Conservation (phyloP, 768 basidiomycete species). For the Pseudohyphozyma bogoriensis region DNA sequence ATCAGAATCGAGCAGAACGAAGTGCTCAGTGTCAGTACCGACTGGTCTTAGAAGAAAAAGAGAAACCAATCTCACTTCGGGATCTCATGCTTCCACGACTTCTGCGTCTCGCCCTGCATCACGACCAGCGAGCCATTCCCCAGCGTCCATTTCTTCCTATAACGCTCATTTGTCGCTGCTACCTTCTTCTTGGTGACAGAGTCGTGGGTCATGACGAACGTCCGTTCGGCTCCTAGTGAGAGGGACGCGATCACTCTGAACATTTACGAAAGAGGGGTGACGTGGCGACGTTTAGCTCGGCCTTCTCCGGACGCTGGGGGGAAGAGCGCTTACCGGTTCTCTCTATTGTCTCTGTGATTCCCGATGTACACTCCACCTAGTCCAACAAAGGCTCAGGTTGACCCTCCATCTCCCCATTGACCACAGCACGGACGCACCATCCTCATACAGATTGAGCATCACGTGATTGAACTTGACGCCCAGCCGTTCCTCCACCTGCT, state of each 20-base stretch:
- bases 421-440: conserved; percentile 39
- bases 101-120: conserved; percentile 44
- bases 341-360: conserved; percentile 36
- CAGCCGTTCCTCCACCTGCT: conserved; percentile 35
- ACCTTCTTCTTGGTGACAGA: not conserved
- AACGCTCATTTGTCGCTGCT: conserved; percentile 1
- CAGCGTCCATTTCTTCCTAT: conserved; percentile 35
- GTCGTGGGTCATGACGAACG: conserved; percentile 40
- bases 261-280: not conserved
- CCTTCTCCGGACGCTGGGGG: not conserved
- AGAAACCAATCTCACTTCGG: conserved; percentile 4
- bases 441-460: conserved; percentile 43
- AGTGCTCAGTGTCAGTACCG: too few species aligned
- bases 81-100: conserved; percentile 42
- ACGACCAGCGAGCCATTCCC: conserved; percentile 41
- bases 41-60: too few species aligned
- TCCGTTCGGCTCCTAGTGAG: conserved; percentile 41
- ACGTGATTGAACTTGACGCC: conserved; percentile 41
- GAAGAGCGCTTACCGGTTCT: conserved; percentile 34
- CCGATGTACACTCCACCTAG: conserved; percentile 11
- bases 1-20: too few species aligned
- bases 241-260: conserved; percentile 40
- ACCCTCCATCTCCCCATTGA: not conserved
- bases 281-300: not conserved
- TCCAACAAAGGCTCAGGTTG: conserved; percentile 1